Evolutionary conservation across 2,329 filamentous ascomycete genomes (phyloP), one percentile per base, ranked within the genome.

Genomic region (Thielaviopsis punctulata): DNA sequence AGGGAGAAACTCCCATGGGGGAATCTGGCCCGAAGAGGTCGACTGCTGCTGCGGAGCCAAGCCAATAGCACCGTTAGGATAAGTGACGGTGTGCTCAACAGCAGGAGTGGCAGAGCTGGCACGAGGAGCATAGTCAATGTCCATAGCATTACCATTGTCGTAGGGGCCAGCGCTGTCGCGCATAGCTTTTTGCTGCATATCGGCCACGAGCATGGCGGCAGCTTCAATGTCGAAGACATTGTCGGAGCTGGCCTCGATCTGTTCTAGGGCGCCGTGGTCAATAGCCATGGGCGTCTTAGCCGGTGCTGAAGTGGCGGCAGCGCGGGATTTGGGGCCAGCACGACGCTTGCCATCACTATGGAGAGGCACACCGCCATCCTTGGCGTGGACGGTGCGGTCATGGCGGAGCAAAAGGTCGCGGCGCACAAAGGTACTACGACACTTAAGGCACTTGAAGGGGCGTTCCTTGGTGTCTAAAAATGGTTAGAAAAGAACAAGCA

Each of bases 401-500:
- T 98, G 92, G 66, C 92, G 85, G 59, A 98, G 80, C 51, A 98
- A 81, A 57, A 98, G 77, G 70, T 98, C 92, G 69, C 92, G 86
- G 66, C 92, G 86, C 62, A 98, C 92, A 66, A 98, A 98, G 56
- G 92, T 98, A 74, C 89, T 95, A 64, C 89, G 79, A 69, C 92
- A 98, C 72, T 98, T 98, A 73, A 87, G 77, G 70, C 92, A 98
- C 68, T 96, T 96, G 77, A 98, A 98, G 36, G 92, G 92, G 57
- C 92, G 83, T 69, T 96, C 92, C 71, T 98, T 98, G 58, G 92
- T 98, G 68, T 96, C 90, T 96, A 54, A 56, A 52, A 57, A 49
- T 45, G 21, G 55, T 44, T 22, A 30, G 46, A 6, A 1, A 25
- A 19, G 27, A 3, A 13, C 24, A 15, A 24, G 23, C 50, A 45